These are phyloP conservation scores for Arthromyces matolae DNA, from an alignment of 768 basidiomycete species.

Conservation along the genomic window DNA sequence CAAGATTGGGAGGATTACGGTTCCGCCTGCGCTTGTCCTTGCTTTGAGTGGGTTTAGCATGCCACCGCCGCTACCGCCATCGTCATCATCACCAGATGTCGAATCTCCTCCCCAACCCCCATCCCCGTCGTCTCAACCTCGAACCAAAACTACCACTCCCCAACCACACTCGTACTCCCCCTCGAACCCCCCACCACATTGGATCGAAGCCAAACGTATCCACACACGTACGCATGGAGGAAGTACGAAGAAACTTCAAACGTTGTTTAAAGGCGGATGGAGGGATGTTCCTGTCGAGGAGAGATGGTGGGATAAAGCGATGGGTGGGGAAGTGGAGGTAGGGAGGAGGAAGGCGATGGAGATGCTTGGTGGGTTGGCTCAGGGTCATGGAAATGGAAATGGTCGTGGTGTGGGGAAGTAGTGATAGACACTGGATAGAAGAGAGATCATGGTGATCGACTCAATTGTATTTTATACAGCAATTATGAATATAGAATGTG, in stretches of 20 bases:
- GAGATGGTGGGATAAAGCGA: slow-evolving; percentile 68
- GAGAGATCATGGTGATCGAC: too few relatives aligned
- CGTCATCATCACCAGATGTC: too few relatives aligned
- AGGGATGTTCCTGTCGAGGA: slow-evolving; percentile 50
- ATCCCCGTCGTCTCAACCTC: too few relatives aligned
- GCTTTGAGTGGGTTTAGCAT: too few relatives aligned
- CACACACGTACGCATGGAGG: slow-evolving; percentile 30
- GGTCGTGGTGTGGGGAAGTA: not conserved
- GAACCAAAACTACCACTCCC: slow-evolving; percentile 21
- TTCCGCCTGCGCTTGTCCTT: too few relatives aligned
- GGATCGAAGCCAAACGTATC: slow-evolving; percentile 39
- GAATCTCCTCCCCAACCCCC: too few relatives aligned
- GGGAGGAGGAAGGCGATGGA: slow-evolving; percentile 31
- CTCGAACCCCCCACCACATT: slow-evolving; percentile 46
- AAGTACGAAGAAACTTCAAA: slow-evolving; percentile 36
- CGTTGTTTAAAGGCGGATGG: slow-evolving; percentile 60
- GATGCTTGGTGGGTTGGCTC: slow-evolving; percentile 30
- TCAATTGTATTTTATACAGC: too few relatives aligned
- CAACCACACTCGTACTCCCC: slow-evolving; percentile 40
- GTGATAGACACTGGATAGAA: not conserved
- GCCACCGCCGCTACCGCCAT: too few relatives aligned
- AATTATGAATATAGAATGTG: too few relatives aligned
- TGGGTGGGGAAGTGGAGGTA: slow-evolving; percentile 46
- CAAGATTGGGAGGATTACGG: too few relatives aligned
- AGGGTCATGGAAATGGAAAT: slow-evolving; percentile 17